phyloP scores from a whole-genome alignment of 2,329 filamentous ascomycete species.

The Cyphellophora europaea region DNA sequence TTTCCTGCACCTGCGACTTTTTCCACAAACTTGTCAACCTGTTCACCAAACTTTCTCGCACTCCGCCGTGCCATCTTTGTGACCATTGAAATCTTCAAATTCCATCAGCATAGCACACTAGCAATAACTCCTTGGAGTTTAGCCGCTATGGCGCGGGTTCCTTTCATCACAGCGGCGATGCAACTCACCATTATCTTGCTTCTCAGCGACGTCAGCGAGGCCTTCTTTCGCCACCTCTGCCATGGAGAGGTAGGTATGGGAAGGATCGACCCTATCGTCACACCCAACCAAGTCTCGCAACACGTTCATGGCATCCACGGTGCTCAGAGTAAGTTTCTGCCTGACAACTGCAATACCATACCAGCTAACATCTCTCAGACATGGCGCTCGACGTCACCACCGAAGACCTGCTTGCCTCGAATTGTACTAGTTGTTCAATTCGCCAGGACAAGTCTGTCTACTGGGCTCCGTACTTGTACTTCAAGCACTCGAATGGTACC shows the following conservation, averaged over 20 bases:
- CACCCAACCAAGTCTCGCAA: slow-evolving; percentile 46
- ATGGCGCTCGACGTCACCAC: slow-evolving; percentile 52
- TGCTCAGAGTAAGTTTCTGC: slow-evolving; percentile 55
- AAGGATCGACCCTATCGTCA: slow-evolving; percentile 68
- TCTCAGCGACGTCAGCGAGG: slow-evolving; percentile 35
- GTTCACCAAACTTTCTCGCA: too few relatives aligned
- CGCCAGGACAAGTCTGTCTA: slow-evolving; percentile 79
- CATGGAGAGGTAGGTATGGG: slow-evolving; percentile 59
- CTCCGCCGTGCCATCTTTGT: too few relatives aligned
- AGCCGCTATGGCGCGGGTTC: too few relatives aligned
- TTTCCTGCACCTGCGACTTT: too few relatives aligned
- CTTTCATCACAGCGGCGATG: too few relatives aligned
- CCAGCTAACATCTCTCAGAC: slow-evolving; percentile 34
- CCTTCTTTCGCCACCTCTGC: slow-evolving; percentile 89
- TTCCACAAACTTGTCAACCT: too few relatives aligned
- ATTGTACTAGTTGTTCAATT: slow-evolving; percentile 75
- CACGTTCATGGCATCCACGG: slow-evolving; percentile 73
- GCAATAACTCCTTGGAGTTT: too few relatives aligned
- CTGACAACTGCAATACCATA: slow-evolving; percentile 1
- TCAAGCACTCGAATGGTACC: slow-evolving; percentile 58
- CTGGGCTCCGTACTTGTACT: slow-evolving; percentile 75
- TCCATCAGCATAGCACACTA: too few relatives aligned
- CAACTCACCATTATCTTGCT: too few relatives aligned
- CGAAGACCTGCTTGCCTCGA: slow-evolving; percentile 47
- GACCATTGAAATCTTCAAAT: too few relatives aligned